Evolutionary conservation across 805 yeast genomes (phyloP).

Genomic region (Candida boidinii): DNA sequence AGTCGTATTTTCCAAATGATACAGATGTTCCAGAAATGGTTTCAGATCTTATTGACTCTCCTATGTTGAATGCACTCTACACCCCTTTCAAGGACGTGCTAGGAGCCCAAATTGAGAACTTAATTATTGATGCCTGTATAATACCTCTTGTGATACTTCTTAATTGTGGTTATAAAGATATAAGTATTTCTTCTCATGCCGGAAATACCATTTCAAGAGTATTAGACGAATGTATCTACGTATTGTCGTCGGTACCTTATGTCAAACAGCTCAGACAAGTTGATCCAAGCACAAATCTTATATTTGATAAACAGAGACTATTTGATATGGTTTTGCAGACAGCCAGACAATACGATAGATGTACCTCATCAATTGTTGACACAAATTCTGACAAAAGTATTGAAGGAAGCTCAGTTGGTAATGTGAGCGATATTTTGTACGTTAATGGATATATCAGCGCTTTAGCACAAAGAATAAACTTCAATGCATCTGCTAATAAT

Average conservation of each 20-base stretch:
- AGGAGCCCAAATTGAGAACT: conserved; percentile 13
- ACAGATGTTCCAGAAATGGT: conserved; percentile 8
- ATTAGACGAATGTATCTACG: conserved; percentile 9
- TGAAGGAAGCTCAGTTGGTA: background rate
- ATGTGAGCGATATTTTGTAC: conserved; percentile 1
- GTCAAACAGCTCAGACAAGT: conserved; percentile 3
- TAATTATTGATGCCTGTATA: conserved; percentile 15
- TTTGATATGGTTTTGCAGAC: conserved; percentile 5
- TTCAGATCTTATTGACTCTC: conserved; percentile 5
- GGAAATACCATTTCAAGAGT: conserved; percentile 5
- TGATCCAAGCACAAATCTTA: conserved; percentile 10
- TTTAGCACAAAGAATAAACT: conserved; percentile 3
- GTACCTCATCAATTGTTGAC: background rate
- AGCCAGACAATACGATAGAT: conserved; percentile 1
- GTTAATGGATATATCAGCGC: conserved; percentile 6
- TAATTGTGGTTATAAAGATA: conserved; percentile 1
- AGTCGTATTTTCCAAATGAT: conserved; percentile 8
- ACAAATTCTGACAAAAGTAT: conserved; percentile 1
- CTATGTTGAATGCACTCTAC: conserved; percentile 12
- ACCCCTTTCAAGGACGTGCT: conserved; percentile 12
- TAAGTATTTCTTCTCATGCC: conserved; percentile 1
- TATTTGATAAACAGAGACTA: conserved; percentile 10
- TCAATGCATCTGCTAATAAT: conserved; percentile 1
- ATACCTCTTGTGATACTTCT: conserved; percentile 9
- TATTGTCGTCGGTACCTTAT: conserved; percentile 3